Base-by-base conservation (phyloP, 106 monocot species). In the Dendrobium huoshanense region DNA sequence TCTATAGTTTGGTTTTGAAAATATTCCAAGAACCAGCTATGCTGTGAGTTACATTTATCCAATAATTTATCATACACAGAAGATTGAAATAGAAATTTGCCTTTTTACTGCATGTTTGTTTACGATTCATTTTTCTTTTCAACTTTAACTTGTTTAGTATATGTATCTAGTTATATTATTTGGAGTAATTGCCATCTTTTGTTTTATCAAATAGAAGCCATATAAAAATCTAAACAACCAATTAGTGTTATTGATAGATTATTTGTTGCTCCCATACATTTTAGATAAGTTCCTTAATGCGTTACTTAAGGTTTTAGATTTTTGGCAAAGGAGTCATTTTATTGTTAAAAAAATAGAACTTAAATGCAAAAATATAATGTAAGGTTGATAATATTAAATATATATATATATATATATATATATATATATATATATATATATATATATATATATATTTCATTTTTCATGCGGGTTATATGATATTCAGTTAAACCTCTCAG, bases 11-110 rank as follows among this genome's bases (percentile, higher is more conserved):
- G 40, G 92, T 90, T 43, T 77, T 90, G 55, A 79, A 83, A 74
- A 77, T 88, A 40, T 88, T 92, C 78, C 86, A 85, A 56, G 92
- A 90, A 72, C 90, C 90, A 79, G 74, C 84, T 80, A 86, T 67
- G 77, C 72, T 88, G 92, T 92, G 85, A 87, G 90, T 85, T 83
- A 29, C 44, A 13, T 29, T 24, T 79, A 29, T 19, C 27, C 41
- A 20, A 19, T 74, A 43, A 41, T 74, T 41, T 22, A 20, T 44
- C 74, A 19, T 74, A 43, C 41, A 42, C 20, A 44, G 43, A 20
- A 7, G 25, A 18, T 41, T 73, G 73, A 8, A 70, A 42, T 42
- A 37, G 37, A 44, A 4, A 42, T 74, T 70, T 7, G 0, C 2
- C 11, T 70, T 70, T 33, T 70, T 15, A 37, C 33, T 70, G 37